Conservation (phyloP, 768 basidiomycete species). For the Coprinopsis cinerea region DNA sequence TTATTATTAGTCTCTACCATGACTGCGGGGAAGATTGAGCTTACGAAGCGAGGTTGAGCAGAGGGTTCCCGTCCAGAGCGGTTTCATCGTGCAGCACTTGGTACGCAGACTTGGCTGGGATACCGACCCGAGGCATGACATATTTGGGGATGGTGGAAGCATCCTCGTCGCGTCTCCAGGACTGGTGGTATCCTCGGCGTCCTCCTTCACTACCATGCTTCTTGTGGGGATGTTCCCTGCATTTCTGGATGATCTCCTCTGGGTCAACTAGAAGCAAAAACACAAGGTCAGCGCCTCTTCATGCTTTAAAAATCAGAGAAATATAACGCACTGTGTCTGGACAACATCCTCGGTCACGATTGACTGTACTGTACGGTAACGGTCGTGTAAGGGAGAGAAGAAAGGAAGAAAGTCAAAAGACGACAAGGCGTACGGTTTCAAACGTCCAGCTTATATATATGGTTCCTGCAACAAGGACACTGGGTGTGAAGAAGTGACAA, state of each 20-base stretch:
- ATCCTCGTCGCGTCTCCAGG: constrained; percentile 37
- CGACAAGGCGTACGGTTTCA: too few relatives aligned
- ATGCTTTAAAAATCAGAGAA: background rate
- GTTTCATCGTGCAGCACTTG: constrained; percentile 53
- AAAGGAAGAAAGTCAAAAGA: too few relatives aligned
- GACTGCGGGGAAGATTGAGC: too few relatives aligned
- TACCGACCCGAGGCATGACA: constrained; percentile 36
- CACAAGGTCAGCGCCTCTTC: background rate
- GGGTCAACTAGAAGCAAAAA: constrained; percentile 33
- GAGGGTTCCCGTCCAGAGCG: constrained; percentile 49
- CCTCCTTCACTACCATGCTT: constrained; percentile 25
- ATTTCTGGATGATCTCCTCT: constrained; percentile 39
- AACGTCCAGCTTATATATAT: too few relatives aligned
- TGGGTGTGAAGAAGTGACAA: background rate
- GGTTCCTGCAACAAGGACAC: too few relatives aligned
- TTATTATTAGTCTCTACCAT: too few relatives aligned
- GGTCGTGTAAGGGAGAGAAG: too few relatives aligned
- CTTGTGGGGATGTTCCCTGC: constrained; percentile 33
- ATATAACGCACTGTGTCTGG: constrained; percentile 29
- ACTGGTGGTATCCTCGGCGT: constrained; percentile 24
- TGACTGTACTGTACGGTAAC: too few relatives aligned
- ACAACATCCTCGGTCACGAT: too few relatives aligned
- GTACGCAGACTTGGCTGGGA: constrained; percentile 39
- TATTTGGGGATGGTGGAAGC: constrained; percentile 38
- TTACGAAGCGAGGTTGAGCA: constrained; percentile 60